Conservation (phyloP, 495 filamentous ascomycete species). For the Aspergillus biplanus region DNA sequence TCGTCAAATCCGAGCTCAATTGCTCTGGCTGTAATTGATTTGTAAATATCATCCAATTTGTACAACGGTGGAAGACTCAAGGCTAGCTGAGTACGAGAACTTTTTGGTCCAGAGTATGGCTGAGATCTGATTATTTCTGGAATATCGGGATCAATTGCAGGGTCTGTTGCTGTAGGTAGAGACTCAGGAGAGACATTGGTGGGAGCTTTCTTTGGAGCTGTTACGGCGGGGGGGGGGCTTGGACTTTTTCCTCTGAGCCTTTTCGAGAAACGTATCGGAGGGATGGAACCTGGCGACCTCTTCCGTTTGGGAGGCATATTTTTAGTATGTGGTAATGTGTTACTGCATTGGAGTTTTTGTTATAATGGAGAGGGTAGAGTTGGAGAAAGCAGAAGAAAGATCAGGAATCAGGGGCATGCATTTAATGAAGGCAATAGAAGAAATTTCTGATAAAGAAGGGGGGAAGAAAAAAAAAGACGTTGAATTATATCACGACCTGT, state of each 20-base stretch:
- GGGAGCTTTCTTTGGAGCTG: background rate
- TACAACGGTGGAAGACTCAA: constrained; percentile 47
- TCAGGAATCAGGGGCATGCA: too few species aligned
- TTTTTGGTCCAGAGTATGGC: constrained; percentile 14
- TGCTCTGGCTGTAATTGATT: constrained; percentile 46
- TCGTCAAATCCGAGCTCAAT: constrained; percentile 37
- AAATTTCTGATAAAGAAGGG: too few species aligned
- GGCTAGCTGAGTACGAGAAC: constrained; percentile 27
- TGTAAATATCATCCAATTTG: constrained; percentile 53
- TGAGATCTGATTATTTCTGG: constrained; percentile 25
- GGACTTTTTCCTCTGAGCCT: constrained; percentile 4
- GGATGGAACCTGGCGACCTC: background rate
- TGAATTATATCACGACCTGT: too few species aligned
- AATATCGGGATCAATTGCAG: constrained; percentile 13
- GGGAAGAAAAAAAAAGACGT: too few species aligned
- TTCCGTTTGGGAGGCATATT: constrained; percentile 14
- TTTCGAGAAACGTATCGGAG: constrained; percentile 6
- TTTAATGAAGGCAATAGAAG: too few species aligned
- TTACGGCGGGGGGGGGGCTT: background rate
- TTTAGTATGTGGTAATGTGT: background rate
- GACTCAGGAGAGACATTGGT: background rate
- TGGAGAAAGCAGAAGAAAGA: background rate
- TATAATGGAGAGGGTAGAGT: background rate
- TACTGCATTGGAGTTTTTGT: background rate
- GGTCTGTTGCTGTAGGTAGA: background rate